Evolutionary conservation across 345 rosid genomes (phyloP).

Genomic region (Turnera subulata): DNA sequence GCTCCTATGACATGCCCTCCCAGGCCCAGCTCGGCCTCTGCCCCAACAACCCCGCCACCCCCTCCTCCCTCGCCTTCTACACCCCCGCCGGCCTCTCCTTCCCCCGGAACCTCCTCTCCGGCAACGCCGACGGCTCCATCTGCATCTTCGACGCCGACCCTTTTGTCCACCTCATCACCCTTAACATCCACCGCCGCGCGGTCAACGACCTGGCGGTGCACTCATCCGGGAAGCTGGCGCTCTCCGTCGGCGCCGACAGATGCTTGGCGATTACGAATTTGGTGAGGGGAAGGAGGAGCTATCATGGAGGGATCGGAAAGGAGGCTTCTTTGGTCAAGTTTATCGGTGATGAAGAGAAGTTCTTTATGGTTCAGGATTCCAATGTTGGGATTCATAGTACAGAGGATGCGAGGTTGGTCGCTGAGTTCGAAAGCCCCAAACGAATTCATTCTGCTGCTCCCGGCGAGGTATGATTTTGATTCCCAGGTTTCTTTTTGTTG

Average conservation of each 20-base stretch:
- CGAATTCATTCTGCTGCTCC: conserved; percentile 77
- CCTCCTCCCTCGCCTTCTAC: conserved; percentile 76
- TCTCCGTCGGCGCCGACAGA: conserved; percentile 76
- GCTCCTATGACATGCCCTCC: conserved; percentile 82
- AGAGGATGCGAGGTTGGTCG: conserved; percentile 75
- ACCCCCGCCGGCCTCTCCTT: conserved; percentile 65
- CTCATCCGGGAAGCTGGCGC: conserved; percentile 77
- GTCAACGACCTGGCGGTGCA: conserved; percentile 74
- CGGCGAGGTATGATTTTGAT: conserved; percentile 52
- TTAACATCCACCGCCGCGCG: conserved; percentile 59
- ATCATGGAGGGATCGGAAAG: conserved; percentile 61
- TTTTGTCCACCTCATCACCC: conserved; percentile 67
- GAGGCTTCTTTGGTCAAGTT: conserved; percentile 67
- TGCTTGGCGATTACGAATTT: conserved; percentile 84
- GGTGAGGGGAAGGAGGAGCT: conserved; percentile 84
- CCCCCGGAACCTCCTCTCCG: conserved; percentile 86
- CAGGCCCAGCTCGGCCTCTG: conserved; percentile 80
- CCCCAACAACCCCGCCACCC: conserved; percentile 55
- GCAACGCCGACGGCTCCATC: conserved; percentile 78
- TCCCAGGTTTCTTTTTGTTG: background rate
- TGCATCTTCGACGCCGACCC: conserved; percentile 83
- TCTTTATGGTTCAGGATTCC: conserved; percentile 61
- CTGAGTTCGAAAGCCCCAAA: conserved; percentile 54
- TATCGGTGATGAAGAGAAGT: conserved; percentile 54
- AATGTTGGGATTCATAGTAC: conserved; percentile 71